These are phyloP conservation scores for Astraeus odoratus DNA, from an alignment of 768 basidiomycete species.

Conservation along the genomic window DNA sequence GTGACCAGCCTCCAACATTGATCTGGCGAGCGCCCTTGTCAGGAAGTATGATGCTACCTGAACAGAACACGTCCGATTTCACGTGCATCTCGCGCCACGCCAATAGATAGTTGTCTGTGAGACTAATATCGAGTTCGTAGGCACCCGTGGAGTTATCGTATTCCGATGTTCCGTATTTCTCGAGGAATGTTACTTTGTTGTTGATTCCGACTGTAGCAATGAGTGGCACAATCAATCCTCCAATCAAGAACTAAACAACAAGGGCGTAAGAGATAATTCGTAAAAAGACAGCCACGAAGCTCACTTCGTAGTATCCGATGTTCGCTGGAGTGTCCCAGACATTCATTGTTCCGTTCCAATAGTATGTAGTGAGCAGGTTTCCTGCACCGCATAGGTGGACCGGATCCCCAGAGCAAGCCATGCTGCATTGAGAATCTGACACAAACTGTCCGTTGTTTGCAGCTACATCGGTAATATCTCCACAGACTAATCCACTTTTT, in stretches of 20 bases:
- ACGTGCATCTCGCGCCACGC: conserved; percentile 77
- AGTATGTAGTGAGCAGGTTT: conserved; percentile 46
- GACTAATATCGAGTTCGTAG: conserved; percentile 65
- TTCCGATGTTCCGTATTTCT: conserved; percentile 63
- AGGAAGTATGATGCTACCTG: conserved; percentile 65
- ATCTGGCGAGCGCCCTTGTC: conserved; percentile 50
- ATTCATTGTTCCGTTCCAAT: conserved; percentile 45
- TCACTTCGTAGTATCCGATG: conserved; percentile 65
- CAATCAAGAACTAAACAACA: conserved; percentile 34
- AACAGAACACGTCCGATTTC: conserved; percentile 75
- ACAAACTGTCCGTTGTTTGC: conserved; percentile 26
- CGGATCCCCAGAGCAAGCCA: conserved; percentile 65
- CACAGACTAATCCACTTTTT: conserved; percentile 46
- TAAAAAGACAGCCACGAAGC: conserved; percentile 11
- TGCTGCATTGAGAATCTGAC: conserved; percentile 33
- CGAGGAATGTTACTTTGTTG: conserved; percentile 75
- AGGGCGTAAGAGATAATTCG: background rate
- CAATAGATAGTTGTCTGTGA: conserved; percentile 34
- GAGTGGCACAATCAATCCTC: conserved; percentile 64
- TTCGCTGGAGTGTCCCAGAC: conserved; percentile 60
- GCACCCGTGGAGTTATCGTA: conserved; percentile 66
- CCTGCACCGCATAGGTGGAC: conserved; percentile 61
- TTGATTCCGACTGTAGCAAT: conserved; percentile 74
- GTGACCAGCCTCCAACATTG: conserved; percentile 47
- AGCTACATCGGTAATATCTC: conserved; percentile 52